phyloP scores from a whole-genome alignment of 345 rosid genomes.

The Raphanus sativus region DNA sequence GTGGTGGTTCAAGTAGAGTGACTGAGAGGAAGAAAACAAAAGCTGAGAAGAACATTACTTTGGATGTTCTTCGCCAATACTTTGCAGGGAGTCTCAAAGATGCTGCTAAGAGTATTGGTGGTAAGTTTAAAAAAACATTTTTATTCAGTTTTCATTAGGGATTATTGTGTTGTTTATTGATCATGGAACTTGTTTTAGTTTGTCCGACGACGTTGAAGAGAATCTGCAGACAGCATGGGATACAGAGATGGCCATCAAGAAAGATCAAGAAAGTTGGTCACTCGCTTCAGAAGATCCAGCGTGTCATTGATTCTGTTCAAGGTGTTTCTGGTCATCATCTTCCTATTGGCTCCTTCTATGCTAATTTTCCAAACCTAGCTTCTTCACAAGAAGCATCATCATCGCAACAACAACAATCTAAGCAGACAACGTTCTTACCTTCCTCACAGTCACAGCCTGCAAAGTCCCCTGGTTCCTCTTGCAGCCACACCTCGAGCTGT shows the following conservation, averaged over 20 bases:
- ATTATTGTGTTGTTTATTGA: conserved; percentile 8
- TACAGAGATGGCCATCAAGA: conserved; percentile 93
- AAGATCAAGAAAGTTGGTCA: conserved; percentile 92
- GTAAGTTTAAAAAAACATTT: conserved; percentile 44
- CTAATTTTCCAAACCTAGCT: conserved; percentile 61
- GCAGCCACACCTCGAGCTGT: conserved; percentile 71
- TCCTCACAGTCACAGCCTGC: conserved; percentile 26
- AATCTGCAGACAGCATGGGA: conserved; percentile 87
- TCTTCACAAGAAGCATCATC: conserved; percentile 26
- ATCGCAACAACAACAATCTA: conserved; percentile 22
- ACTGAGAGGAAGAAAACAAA: conserved; percentile 34
- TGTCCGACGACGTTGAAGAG: conserved; percentile 97
- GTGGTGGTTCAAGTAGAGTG: conserved; percentile 30
- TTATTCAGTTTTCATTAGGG: background rate
- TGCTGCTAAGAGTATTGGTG: conserved; percentile 89
- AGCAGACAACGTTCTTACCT: conserved; percentile 3
- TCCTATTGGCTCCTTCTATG: conserved; percentile 68
- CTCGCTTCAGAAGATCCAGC: conserved; percentile 81
- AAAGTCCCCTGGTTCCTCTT: conserved; percentile 43
- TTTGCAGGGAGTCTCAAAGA: conserved; percentile 65
- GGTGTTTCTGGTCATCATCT: conserved; percentile 62
- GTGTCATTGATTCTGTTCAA: conserved; percentile 73
- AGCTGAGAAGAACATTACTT: background rate
- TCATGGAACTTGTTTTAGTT: conserved; percentile 49
- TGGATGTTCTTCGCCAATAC: background rate